Base-by-base conservation (phyloP, 192 early-diverging fungal genomes). In the Rhizophagus sp. region DNA sequence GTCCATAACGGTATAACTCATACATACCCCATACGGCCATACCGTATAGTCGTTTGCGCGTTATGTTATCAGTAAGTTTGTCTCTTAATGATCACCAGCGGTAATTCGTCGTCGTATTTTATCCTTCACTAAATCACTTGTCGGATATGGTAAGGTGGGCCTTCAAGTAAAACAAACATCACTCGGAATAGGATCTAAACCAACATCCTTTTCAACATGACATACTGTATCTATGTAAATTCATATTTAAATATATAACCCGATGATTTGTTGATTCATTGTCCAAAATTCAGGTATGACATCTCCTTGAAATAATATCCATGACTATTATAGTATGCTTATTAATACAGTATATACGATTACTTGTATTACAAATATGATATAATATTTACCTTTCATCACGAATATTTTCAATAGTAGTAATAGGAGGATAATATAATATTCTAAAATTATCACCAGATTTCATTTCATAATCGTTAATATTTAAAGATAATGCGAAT, bases 271-370 rank as follows among this genome's bases (percentile, higher is more conserved):
- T 93, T 0, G 90, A 92, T 81, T 88, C 30, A 82, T 83, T 12
- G 88, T 93, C 92, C 92, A 93, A 80, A 84, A 83, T 76, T 93
- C n/a, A n/a, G n/a, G n/a, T n/a, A n/a, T n/a, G n/a, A n/a, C n/a
- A n/a, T 30, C 88, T 78, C 90, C 85, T 82, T 93, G 93, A 80
- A 92, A 92, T 34, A 93, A 1, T 88, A 89, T 10, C 93, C 93
- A 81, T 94, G 93, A 78, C 93, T 92, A 2, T 91, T 88, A 34
- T 91, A 88, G 52, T 87, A 1, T 30, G 1, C 27, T 30, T 90
- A 78, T 17, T 52, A 19, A 19, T 30, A 30, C 27, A 30, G 27
- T 30, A 30, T 30, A 30, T 30, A 30, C 27, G 27, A 30, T 30
- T 30, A 30, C n/a, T 30, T 30, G 27, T 30, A 30, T 30, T 30